Conservation (phyloP, 192 early-diverging fungal genomes). For the Pilobolus umbonatus region DNA sequence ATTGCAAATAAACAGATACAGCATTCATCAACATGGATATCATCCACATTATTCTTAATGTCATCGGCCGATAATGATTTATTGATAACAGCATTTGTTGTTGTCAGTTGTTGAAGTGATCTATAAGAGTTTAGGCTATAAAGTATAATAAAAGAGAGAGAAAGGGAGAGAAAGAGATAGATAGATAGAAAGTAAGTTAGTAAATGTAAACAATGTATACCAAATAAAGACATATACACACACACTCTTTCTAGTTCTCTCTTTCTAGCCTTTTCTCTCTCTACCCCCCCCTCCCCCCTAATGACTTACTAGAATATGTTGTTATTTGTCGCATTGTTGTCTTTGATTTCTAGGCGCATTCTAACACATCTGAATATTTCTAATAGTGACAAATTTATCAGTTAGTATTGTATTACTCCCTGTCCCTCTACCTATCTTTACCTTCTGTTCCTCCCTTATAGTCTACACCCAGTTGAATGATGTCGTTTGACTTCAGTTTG, state of each 20-base stretch:
- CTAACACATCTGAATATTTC: slow-evolving; percentile 93
- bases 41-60: too few species aligned
- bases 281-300: too few species aligned
- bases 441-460: slow-evolving; percentile 89
- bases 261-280: too few species aligned
- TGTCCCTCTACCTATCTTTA: slow-evolving; percentile 31
- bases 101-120: slow-evolving; percentile 31
- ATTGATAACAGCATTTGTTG: too few species aligned
- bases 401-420: neutral
- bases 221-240: neutral
- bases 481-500: slow-evolving; percentile 82
- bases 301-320: slow-evolving; percentile 51
- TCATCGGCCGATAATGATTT: too few species aligned
- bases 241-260: neutral
- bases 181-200: slow-evolving; percentile 25
- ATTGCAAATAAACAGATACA: slow-evolving; percentile 81
- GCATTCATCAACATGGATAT: slow-evolving; percentile 48
- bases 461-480: slow-evolving; percentile 95
- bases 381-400: slow-evolving; percentile 29
- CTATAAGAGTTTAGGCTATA: neutral
- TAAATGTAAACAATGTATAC: neutral
- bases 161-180: too few species aligned
- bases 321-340: slow-evolving; percentile 56
- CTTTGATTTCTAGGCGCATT: slow-evolving; percentile 77
- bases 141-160: too few species aligned